Conservation (phyloP, 2,329 filamentous ascomycete species). For the Hypoxylon sp. region DNA sequence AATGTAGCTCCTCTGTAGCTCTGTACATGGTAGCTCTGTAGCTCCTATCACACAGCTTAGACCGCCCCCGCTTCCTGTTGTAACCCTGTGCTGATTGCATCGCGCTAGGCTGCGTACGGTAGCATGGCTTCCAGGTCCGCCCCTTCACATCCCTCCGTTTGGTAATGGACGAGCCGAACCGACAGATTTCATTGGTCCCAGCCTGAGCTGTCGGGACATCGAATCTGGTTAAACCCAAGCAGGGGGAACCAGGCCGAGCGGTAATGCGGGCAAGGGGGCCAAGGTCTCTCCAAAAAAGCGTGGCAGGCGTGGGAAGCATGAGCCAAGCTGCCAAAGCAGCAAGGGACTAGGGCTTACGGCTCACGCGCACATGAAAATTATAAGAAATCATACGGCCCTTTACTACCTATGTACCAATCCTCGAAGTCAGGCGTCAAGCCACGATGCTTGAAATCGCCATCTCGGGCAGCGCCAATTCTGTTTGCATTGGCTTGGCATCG, state of each 20-base stretch:
- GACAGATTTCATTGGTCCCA: constrained; percentile 45
- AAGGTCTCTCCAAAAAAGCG: constrained; percentile 28
- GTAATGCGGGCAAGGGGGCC: constrained; percentile 45
- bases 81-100: constrained; percentile 36
- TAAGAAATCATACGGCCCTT: constrained; percentile 11
- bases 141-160: constrained; percentile 42
- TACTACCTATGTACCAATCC: too few relatives aligned
- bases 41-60: constrained; percentile 34
- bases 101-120: constrained; percentile 35
- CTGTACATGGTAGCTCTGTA: too few relatives aligned
- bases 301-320: constrained; percentile 36
- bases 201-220: constrained; percentile 34
- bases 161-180: constrained; percentile 42
- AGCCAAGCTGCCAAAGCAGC: constrained; percentile 38
- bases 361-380: constrained; percentile 34
- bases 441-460: not conserved
- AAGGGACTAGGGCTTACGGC: constrained; percentile 29
- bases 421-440: constrained; percentile 1
- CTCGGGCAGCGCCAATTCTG: too few relatives aligned
- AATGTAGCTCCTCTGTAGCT: too few relatives aligned
- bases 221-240: constrained; percentile 43
- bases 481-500: not conserved
- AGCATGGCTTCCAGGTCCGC: constrained; percentile 38
- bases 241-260: constrained; percentile 40
- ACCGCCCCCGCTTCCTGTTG: constrained; percentile 33